Percentiles rank a stretch among this genome's conserved stretches.
Evolutionary conservation across 2,329 filamentous ascomycete genomes (phyloP).

Genomic region (Thelonectria blattea): DNA sequence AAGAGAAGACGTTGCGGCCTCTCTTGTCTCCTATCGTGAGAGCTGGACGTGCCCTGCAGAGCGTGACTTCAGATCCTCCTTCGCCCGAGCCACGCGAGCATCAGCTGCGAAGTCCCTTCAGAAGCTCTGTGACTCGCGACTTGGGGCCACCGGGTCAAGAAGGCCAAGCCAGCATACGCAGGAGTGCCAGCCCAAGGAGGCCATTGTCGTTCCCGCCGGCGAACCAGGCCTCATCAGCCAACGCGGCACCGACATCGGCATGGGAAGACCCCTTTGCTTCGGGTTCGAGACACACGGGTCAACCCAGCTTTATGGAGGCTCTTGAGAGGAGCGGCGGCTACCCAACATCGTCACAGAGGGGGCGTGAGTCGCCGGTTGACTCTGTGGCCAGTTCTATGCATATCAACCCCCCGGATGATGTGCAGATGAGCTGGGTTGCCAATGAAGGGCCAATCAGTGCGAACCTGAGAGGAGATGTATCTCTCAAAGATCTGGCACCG

Average conservation of each 20-base stretch:
- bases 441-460: conserved; percentile 47
- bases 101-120: conserved; percentile 63
- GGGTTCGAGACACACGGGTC: conserved; percentile 35
- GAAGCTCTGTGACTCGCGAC: conserved; percentile 47
- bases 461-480: conserved; percentile 43
- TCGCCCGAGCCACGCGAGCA: conserved; percentile 59
- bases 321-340: conserved; percentile 37
- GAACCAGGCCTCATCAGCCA: conserved; percentile 19
- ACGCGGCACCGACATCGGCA: conserved; percentile 3
- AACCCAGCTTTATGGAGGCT: conserved; percentile 43
- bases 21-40: conserved; percentile 64
- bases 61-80: conserved; percentile 63
- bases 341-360: conserved; percentile 20
- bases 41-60: conserved; percentile 61
- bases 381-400: conserved; percentile 44
- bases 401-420: conserved; percentile 42
- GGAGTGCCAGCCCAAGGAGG: conserved; percentile 42
- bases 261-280: conserved; percentile 41
- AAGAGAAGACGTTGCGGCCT: conserved; percentile 47
- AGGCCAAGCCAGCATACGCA: conserved; percentile 31
- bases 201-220: conserved; percentile 23
- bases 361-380: conserved; percentile 28
- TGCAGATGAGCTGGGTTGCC: conserved; percentile 53
- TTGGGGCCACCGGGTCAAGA: conserved; percentile 40
- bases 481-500: conserved; percentile 39